Percentiles rank a stretch among this genome's conserved stretches.
Conservation (phyloP, 2,329 filamentous ascomycete species). For the Coniochaeta sp. region DNA sequence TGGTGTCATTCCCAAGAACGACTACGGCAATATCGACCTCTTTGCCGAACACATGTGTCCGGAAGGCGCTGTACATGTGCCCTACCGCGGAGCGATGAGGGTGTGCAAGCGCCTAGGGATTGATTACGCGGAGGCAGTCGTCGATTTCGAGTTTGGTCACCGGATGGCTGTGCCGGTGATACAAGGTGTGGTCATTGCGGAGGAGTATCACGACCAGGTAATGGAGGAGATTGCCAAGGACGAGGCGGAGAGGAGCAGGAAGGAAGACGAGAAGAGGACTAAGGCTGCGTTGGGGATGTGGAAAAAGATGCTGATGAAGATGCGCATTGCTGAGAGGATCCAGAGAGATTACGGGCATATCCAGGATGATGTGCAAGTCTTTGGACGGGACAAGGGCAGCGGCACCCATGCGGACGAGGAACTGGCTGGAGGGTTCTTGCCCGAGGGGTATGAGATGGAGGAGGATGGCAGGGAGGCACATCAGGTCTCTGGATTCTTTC, state of each 20-base stretch:
- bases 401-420: conserved; percentile 32
- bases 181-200: conserved; percentile 80
- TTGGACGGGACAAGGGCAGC: conserved; percentile 3
- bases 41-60: conserved; percentile 94
- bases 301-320: conserved; percentile 79
- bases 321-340: conserved; percentile 75
- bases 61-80: conserved; percentile 70
- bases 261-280: conserved; percentile 76
- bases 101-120: conserved; percentile 80
- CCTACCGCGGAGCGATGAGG: conserved; percentile 66
- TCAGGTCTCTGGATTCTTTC: conserved; percentile 40
- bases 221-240: conserved; percentile 75
- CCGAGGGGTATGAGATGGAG: conserved; percentile 46
- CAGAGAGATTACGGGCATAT: conserved; percentile 67
- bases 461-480: conserved; percentile 21
- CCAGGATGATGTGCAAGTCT: conserved; percentile 40
- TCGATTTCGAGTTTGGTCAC: conserved; percentile 93
- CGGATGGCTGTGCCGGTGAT: conserved; percentile 91
- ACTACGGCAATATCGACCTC: conserved; percentile 93
- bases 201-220: conserved; percentile 67
- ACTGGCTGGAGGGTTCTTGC: conserved; percentile 55
- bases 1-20: conserved; percentile 86
- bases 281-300: conserved; percentile 69
- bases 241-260: conserved; percentile 65
- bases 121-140: conserved; percentile 89